Conservation (phyloP, 2,329 filamentous ascomycete genomes). For the Sporothrix variecibatus region DNA sequence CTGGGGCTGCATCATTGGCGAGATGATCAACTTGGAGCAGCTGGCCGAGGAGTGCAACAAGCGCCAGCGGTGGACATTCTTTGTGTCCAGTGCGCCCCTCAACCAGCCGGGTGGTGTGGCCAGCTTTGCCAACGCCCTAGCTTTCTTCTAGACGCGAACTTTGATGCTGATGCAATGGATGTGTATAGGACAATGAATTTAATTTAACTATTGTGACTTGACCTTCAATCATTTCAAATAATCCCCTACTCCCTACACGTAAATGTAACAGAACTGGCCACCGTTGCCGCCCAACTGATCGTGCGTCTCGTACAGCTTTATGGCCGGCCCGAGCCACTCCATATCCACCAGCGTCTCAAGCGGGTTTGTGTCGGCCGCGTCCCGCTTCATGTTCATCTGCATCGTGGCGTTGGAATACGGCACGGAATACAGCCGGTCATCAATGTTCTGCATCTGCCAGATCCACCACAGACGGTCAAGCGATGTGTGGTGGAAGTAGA, state of each 20-base stretch:
- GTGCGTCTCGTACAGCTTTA: conserved; percentile 34
- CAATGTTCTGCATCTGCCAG: conserved; percentile 46
- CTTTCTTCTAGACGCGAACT: conserved; percentile 1
- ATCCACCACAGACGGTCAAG: conserved; percentile 46
- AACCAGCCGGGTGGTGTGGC: conserved; percentile 25
- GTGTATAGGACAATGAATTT: neutral
- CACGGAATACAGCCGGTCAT: conserved; percentile 34
- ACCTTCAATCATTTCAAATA: neutral
- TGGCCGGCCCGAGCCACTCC: conserved; percentile 33
- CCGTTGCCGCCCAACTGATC: conserved; percentile 35
- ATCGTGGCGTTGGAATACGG: conserved; percentile 36
- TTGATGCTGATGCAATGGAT: neutral
- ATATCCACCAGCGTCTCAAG: conserved; percentile 33
- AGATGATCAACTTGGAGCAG: conserved; percentile 56
- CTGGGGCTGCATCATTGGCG: conserved; percentile 58
- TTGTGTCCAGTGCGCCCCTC: conserved; percentile 22
- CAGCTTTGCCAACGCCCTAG: conserved; percentile 24
- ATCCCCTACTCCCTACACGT: conserved; percentile 30
- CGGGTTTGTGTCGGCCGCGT: conserved; percentile 18
- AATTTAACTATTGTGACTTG: neutral
- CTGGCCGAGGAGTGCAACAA: conserved; percentile 23
- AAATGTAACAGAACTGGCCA: conserved; percentile 37
- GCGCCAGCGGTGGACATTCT: conserved; percentile 26
- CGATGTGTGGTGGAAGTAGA: conserved; percentile 45
- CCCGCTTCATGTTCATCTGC: conserved; percentile 26